Percentiles rank a stretch among this genome's conserved stretches.
phyloP scores from a whole-genome alignment of 805 yeast species.

The Komagataella kurtzmanii region DNA sequence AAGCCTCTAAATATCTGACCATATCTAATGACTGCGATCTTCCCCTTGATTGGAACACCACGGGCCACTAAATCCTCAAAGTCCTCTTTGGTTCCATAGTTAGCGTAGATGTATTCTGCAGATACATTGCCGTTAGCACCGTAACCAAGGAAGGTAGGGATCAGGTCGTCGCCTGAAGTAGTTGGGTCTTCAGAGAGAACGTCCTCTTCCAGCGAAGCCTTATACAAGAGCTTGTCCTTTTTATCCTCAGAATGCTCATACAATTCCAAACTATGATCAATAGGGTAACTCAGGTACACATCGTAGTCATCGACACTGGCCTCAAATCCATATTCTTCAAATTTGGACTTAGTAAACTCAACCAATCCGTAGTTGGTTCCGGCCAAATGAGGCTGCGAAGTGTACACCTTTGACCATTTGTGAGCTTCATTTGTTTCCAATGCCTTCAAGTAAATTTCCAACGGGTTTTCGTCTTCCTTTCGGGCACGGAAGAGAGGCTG shows the following conservation, averaged over 20 bases:
- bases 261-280: conserved; percentile 35
- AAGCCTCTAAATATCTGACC: conserved; percentile 60
- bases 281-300: conserved; percentile 52
- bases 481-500: not conserved
- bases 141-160: conserved; percentile 69
- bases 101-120: conserved; percentile 49
- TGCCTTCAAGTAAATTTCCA: conserved; percentile 10
- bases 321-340: conserved; percentile 46
- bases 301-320: conserved; percentile 43
- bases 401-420: conserved; percentile 39
- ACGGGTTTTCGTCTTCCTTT: not conserved
- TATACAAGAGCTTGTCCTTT: conserved; percentile 21
- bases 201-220: conserved; percentile 44
- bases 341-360: conserved; percentile 47
- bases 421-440: conserved; percentile 26
- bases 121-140: conserved; percentile 69
- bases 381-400: conserved; percentile 44
- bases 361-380: conserved; percentile 36
- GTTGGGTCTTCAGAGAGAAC: conserved; percentile 33
- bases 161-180: conserved; percentile 27
- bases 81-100: conserved; percentile 55
- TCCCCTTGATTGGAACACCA: conserved; percentile 39
- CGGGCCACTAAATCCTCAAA: conserved; percentile 30
- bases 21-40: conserved; percentile 55
- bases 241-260: conserved; percentile 11